Evolutionary conservation across 257 asterid genomes (phyloP), one percentile per base, ranked within the genome.

Genomic region (Solanum ossicruentum): DNA sequence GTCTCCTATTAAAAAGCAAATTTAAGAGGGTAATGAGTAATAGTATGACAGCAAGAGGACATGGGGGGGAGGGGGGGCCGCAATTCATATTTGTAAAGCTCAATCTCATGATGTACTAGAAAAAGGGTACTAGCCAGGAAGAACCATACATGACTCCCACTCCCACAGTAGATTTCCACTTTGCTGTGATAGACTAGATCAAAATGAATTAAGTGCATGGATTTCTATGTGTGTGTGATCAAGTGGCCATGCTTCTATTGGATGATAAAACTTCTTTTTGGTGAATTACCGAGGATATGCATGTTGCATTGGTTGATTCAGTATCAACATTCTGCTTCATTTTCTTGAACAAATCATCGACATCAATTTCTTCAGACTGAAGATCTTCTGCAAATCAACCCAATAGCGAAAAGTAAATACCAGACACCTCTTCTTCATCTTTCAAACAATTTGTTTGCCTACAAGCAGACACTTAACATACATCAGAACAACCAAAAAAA

Each of bases 281-380:
- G 82, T 51, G 63, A 84, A 83, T 85, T 91, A 96, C 98, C 94
- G 98, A 95, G 71, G 96, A 85, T 83, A 92, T 86, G 88, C 93
- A 93, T 73, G 91, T 89, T 54, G 98, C 97, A 81, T 80, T 57
- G 88, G 89, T 84, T 56, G 90, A 5, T 20, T 51, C 70, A 28
- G 10, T 52, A 86, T 93, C 96, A 86, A 51, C 92, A 83, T 89
- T 90, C 86, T 87, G 90, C 95, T 91, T 92, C 91, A 96, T 90
- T 54, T 78, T 82, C 86, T 87, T 91, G 81, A 91, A 85, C 84
- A 94, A 87, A 55, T 87, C 92, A 79, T 95, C 94, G 60, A 94
- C 93, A 39, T 95, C 97, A 70, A 87, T 87, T 92, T 93, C 94
- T 89, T 94, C 95, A 57, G 92, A 84, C 61, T 60, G 90, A 60